Percentiles rank a stretch among this genome's conserved stretches.
Conservation (phyloP, 2,329 filamentous ascomycete genomes). For the Clathrospora elynae region DNA sequence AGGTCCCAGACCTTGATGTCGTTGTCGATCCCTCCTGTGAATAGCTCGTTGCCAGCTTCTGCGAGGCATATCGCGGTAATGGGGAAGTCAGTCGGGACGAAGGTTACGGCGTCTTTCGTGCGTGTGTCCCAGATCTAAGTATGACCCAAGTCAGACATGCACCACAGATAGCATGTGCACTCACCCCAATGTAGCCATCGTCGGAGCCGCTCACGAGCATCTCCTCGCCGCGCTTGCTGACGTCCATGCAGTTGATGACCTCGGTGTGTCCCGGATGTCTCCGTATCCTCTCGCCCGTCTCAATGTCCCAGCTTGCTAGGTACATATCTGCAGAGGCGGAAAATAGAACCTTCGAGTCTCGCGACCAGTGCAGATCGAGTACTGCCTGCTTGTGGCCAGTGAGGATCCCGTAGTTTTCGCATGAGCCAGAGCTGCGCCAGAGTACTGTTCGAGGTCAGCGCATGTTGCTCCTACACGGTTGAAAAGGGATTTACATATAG, state of each 20-base stretch:
- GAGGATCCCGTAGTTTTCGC: slow-evolving; percentile 90
- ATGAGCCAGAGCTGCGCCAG: slow-evolving; percentile 90
- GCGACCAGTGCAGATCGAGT: slow-evolving; percentile 93
- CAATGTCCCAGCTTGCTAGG: slow-evolving; percentile 92
- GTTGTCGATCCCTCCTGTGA: slow-evolving; percentile 93
- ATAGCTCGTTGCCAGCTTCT: slow-evolving; percentile 93
- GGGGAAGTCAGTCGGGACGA: slow-evolving; percentile 88
- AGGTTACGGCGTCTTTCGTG: slow-evolving; percentile 84
- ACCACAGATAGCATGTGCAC: slow-evolving; percentile 12
- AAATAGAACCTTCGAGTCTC: slow-evolving; percentile 88
- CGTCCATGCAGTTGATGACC: slow-evolving; percentile 89
- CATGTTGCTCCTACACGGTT: slow-evolving; percentile 13
- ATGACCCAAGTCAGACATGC: slow-evolving; percentile 24
- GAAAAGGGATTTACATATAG: slow-evolving; percentile 68
- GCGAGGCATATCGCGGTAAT: slow-evolving; percentile 90
- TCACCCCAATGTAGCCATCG: slow-evolving; percentile 80
- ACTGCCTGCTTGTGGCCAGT: slow-evolving; percentile 90
- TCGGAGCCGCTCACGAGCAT: slow-evolving; percentile 89
- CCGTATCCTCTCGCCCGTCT: slow-evolving; percentile 88
- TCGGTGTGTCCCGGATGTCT: slow-evolving; percentile 93
- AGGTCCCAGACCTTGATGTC: slow-evolving; percentile 97
- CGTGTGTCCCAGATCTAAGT: slow-evolving; percentile 89
- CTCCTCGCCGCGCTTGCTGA: slow-evolving; percentile 88
- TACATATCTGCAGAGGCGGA: slow-evolving; percentile 94
- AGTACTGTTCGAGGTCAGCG: slow-evolving; percentile 66